Evolutionary conservation across 2,329 filamentous ascomycete species (phyloP).

Genomic region (Coniochaeta sp.): DNA sequence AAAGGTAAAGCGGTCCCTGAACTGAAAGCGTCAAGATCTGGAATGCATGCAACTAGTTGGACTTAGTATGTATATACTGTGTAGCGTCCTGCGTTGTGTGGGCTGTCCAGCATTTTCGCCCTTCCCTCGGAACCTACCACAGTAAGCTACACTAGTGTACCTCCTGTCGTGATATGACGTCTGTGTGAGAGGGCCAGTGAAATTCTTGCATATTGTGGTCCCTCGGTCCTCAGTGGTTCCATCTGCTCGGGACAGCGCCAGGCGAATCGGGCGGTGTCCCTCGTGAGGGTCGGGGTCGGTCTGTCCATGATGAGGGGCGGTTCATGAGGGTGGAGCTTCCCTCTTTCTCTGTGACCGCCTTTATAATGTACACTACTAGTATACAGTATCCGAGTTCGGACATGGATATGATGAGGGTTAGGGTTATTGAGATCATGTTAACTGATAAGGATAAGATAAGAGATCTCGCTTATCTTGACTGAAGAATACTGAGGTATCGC

Average conservation of each 20-base stretch:
- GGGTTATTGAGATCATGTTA: background rate
- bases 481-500: too few species aligned
- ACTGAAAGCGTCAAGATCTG: background rate
- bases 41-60: background rate
- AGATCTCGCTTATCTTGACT: background rate
- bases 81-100: background rate
- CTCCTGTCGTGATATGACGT: background rate
- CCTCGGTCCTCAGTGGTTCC: background rate
- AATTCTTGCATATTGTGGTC: too few species aligned
- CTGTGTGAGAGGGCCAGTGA: background rate
- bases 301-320: too few species aligned
- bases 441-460: background rate
- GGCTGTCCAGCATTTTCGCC: background rate
- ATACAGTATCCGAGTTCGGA: too few species aligned
- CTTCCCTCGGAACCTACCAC: too few species aligned
- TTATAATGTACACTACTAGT: too few species aligned
- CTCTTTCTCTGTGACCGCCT: background rate
- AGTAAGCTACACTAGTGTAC: too few species aligned
- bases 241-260: background rate
- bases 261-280: background rate
- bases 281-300: too few species aligned
- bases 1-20: too few species aligned
- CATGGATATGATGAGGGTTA: background rate
- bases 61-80: too few species aligned
- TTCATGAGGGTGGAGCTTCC: background rate